Evolutionary conservation across 192 early-diverging fungal genomes (phyloP).

Genomic region (Kappamyces sp.): DNA sequence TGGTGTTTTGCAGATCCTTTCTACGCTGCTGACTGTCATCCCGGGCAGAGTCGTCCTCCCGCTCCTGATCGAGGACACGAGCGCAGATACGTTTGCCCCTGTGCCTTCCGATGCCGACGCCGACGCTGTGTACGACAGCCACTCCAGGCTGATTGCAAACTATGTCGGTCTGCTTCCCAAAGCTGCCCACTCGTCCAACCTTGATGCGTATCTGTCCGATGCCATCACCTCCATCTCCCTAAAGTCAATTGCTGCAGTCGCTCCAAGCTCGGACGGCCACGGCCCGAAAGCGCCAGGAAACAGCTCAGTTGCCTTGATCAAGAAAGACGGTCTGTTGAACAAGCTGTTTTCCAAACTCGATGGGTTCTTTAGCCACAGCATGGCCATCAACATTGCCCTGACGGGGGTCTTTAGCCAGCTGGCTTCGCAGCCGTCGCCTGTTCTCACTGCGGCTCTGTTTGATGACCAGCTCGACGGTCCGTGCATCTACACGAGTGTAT

Average conservation of each 20-base stretch:
- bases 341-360: slow-evolving; percentile 39
- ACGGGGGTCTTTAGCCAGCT: slow-evolving; percentile 86
- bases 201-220: slow-evolving; percentile 14
- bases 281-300: neutral
- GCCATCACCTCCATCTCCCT: slow-evolving; percentile 3
- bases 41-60: slow-evolving; percentile 13
- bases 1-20: slow-evolving; percentile 73
- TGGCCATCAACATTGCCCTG: slow-evolving; percentile 82
- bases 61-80: slow-evolving; percentile 61
- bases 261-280: neutral
- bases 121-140: neutral
- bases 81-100: slow-evolving; percentile 34
- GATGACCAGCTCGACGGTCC: slow-evolving; percentile 32
- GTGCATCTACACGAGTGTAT: slow-evolving; percentile 60
- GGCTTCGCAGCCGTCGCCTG: slow-evolving; percentile 42
- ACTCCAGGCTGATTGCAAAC: neutral
- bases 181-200: neutral
- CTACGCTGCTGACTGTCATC: slow-evolving; percentile 58
- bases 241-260: too few relatives aligned
- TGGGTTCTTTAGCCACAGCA: slow-evolving; percentile 77
- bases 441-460: slow-evolving; percentile 36
- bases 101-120: slow-evolving; percentile 23
- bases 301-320: neutral
- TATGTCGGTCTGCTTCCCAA: slow-evolving; percentile 10
- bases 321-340: slow-evolving; percentile 18